Evolutionary conservation across 2,329 filamentous ascomycete species (phyloP).

Genomic region (Fusarium transvaalense): DNA sequence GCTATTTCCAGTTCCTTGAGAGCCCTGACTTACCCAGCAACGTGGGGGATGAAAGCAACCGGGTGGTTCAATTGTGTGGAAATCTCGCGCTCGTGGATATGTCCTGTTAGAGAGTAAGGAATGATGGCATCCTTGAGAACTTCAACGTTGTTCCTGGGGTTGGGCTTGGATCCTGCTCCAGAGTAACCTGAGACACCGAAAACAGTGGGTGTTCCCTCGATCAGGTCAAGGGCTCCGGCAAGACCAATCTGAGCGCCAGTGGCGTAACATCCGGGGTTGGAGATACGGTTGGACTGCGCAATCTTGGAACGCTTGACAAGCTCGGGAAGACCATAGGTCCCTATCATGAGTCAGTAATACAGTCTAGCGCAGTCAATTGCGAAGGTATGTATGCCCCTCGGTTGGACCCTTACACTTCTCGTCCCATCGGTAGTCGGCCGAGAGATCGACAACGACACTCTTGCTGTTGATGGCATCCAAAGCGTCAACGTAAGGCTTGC

Average conservation of each 20-base stretch:
- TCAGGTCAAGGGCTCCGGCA: constrained; percentile 79
- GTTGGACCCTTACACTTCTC: constrained; percentile 5
- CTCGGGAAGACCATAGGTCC: constrained; percentile 91
- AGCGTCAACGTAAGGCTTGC: constrained; percentile 92
- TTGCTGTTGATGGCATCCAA: constrained; percentile 73
- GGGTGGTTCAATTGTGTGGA: constrained; percentile 78
- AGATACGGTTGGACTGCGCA: constrained; percentile 82
- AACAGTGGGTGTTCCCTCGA: constrained; percentile 82
- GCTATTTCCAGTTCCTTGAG: background rate
- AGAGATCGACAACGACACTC: constrained; percentile 90
- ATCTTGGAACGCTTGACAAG: constrained; percentile 79
- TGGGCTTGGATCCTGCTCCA: constrained; percentile 87
- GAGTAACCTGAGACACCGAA: constrained; percentile 96
- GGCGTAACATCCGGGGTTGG: constrained; percentile 95
- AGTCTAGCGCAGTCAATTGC: too few relatives aligned
- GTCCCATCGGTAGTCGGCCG: constrained; percentile 87
- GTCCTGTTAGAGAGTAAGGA: constrained; percentile 78
- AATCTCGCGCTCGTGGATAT: constrained; percentile 96
- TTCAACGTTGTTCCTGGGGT: constrained; percentile 90
- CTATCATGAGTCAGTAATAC: constrained; percentile 11
- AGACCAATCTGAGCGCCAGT: constrained; percentile 93
- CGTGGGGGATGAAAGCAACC: constrained; percentile 91
- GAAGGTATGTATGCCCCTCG: background rate
- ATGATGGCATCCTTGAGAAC: constrained; percentile 89
- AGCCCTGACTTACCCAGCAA: constrained; percentile 54